Percentiles rank a stretch among this genome's conserved stretches.
These are phyloP conservation scores for Gentiana straminea DNA, from an alignment of 257 asterid genomes.

Conservation along the genomic window DNA sequence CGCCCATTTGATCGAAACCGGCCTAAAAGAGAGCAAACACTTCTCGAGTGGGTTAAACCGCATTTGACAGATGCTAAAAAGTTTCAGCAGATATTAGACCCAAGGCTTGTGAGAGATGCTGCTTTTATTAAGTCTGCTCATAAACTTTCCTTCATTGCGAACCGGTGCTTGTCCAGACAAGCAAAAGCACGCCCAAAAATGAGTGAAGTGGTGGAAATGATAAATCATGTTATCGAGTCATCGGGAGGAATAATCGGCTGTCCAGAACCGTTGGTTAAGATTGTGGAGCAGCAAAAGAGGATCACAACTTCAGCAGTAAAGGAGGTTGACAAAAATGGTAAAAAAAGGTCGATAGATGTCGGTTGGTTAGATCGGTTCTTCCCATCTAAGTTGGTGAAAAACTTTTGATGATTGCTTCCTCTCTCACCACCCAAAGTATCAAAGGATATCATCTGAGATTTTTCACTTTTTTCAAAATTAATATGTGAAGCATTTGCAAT, in stretches of 20 bases:
- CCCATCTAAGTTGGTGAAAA: conserved; percentile 43
- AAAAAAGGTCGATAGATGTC: conserved; percentile 43
- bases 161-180: conserved; percentile 69
- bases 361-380: conserved; percentile 46
- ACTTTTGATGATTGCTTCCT: conserved; percentile 13
- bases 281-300: conserved; percentile 7
- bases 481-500: no score
- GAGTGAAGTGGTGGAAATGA: conserved; percentile 80
- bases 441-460: background rate
- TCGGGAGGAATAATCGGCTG: conserved; percentile 27
- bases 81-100: conserved; percentile 74
- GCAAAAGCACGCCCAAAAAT: conserved; percentile 77
- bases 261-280: conserved; percentile 44
- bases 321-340: conserved; percentile 31
- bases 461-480: background rate
- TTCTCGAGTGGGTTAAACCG: conserved; percentile 75
- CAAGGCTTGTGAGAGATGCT: conserved; percentile 52
- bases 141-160: conserved; percentile 76
- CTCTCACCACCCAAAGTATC: background rate
- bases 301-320: conserved; percentile 2
- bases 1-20: conserved; percentile 80
- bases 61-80: conserved; percentile 66
- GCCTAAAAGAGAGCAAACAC: conserved; percentile 80
- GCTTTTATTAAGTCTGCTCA: conserved; percentile 55
- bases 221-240: conserved; percentile 47